Base-by-base conservation (phyloP, 2,329 filamentous ascomycete species). In the Monilinia fructicola region DNA sequence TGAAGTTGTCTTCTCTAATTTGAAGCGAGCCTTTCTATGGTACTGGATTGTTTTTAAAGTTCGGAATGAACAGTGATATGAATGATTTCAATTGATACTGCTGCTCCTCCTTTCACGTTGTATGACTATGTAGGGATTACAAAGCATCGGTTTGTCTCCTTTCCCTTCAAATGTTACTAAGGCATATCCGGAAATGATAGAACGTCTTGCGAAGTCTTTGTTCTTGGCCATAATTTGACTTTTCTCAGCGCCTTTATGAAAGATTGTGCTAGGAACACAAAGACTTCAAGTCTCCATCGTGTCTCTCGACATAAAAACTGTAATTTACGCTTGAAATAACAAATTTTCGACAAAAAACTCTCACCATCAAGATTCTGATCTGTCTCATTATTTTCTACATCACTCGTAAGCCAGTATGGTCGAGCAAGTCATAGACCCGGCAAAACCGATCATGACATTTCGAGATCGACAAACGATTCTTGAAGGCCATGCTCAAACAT, bases 351-450 rank as follows among this genome's bases (percentile, higher is more conserved):
- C 18, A 35, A 60, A 3, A 14, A 35, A 11, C 3, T 38, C 28
- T 23, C 4, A 2, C 21, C 10, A 7, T 6, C 7, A n/a, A 7
- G 9, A 11, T 26, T 50, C 9, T 26, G 26, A 2, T 21, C 1
- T 38, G 18, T 0, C 10, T 14, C 10, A 11, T 4, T 3, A 50
- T 9, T 18, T 1, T 26, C 26, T 38, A 14, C 14, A 7, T 7
- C 44, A 23, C 0, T 23, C 5, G 10, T 14, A 50, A 60, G 31
- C 2, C 4, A 60, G 50, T n/a, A 60, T 60, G 58, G 10, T 4
- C 6, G 58, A 60, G 23, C 58, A 60, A 50, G 10, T 60, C 4
- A 50, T 60, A 60, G 44, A 60, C n/a, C 58, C 58, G n/a, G 44
- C 58, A 21, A 60, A 26, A 26, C n/a, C n/a, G 1, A 50, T 26